Percentiles rank a stretch among this genome's conserved stretches.
Conservation (phyloP, 2,329 filamentous ascomycete species). For the Aspergillus clavatus region DNA sequence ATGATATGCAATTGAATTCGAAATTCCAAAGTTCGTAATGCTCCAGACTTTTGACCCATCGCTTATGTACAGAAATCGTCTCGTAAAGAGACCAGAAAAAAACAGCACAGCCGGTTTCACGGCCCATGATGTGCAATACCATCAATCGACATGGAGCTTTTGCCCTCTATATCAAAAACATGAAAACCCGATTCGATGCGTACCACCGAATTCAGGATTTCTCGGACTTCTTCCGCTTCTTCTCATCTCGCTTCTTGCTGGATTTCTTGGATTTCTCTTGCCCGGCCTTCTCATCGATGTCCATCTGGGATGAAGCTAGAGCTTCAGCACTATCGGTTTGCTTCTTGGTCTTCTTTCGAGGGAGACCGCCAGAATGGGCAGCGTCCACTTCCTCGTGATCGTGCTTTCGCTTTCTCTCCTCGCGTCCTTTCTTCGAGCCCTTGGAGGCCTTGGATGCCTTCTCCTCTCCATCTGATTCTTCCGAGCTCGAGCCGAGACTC, state of each 20-base stretch:
- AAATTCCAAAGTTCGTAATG: background rate
- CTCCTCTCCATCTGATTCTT: slow-evolving; percentile 35
- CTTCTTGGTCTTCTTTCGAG: slow-evolving; percentile 41
- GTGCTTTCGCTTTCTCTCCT: slow-evolving; percentile 38
- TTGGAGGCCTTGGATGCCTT: slow-evolving; percentile 27
- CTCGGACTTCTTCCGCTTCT: slow-evolving; percentile 37
- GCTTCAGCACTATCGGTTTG: slow-evolving; percentile 5
- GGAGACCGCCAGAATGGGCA: slow-evolving; percentile 18
- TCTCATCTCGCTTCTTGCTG: slow-evolving; percentile 37
- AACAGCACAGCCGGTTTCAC: slow-evolving; percentile 22
- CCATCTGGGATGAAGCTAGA: slow-evolving; percentile 15
- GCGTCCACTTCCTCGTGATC: slow-evolving; percentile 27
- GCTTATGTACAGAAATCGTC: background rate
- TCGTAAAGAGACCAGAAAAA: background rate
- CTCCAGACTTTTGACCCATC: too few species aligned
- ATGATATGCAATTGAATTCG: background rate
- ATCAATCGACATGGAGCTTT: slow-evolving; percentile 18
- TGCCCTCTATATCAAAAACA: background rate
- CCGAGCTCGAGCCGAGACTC: slow-evolving; percentile 34
- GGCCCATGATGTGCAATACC: slow-evolving; percentile 38
- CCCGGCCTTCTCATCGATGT: slow-evolving; percentile 20
- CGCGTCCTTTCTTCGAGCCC: slow-evolving; percentile 21
- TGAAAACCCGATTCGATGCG: background rate
- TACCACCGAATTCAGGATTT: slow-evolving; percentile 16
- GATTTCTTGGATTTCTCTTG: slow-evolving; percentile 30